These are phyloP conservation scores for Aspergillus sp. DNA, from an alignment of 2,329 filamentous ascomycete species.

Conservation along the genomic window DNA sequence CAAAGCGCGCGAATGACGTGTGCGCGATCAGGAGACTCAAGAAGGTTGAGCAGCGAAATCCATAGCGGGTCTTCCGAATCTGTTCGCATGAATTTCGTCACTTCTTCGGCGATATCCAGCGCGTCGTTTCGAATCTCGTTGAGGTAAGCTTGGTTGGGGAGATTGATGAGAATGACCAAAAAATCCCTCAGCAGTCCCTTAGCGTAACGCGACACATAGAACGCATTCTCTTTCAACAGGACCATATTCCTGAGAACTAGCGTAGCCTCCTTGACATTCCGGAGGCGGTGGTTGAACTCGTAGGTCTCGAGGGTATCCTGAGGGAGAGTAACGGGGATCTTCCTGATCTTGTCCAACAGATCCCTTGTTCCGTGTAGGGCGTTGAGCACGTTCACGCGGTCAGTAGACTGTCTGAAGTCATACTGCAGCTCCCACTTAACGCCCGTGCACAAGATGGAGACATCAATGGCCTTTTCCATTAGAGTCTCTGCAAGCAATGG, in stretches of 20 bases:
- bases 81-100: conserved; percentile 77
- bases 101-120: conserved; percentile 85
- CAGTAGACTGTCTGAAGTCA: conserved; percentile 53
- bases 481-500: conserved; percentile 83
- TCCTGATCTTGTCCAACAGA: conserved; percentile 69
- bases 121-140: conserved; percentile 88
- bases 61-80: conserved; percentile 76
- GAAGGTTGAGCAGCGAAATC: conserved; percentile 58
- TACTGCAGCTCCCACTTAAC: conserved; percentile 80
- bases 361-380: conserved; percentile 66
- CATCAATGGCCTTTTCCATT: conserved; percentile 77
- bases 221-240: conserved; percentile 84
- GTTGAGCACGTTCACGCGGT: conserved; percentile 59
- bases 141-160: conserved; percentile 68
- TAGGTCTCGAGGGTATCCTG: conserved; percentile 69
- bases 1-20: conserved; percentile 76
- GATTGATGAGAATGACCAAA: conserved; percentile 75
- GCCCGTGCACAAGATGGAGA: conserved; percentile 77
- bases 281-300: conserved; percentile 67
- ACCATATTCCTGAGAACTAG: conserved; percentile 94
- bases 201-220: conserved; percentile 72
- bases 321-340: conserved; percentile 59
- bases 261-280: conserved; percentile 79
- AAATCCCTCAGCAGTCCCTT: conserved; percentile 69
- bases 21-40: conserved; percentile 73